These are phyloP conservation scores for Kwoniella newhampshirensis DNA, from an alignment of 768 basidiomycete species.

Conservation along the genomic window DNA sequence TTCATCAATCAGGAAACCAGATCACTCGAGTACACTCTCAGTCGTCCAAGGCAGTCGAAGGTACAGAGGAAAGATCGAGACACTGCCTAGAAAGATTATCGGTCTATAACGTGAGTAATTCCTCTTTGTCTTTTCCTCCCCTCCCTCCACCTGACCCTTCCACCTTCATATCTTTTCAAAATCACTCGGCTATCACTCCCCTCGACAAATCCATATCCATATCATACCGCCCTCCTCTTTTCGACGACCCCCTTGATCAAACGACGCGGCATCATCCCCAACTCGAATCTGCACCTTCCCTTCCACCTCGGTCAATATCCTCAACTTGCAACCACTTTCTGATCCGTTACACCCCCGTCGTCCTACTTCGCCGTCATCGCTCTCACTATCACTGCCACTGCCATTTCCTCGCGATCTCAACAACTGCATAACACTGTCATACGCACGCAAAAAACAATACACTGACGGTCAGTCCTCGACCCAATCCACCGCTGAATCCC, in stretches of 20 bases:
- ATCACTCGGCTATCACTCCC: neutral
- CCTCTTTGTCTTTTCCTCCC: slow-evolving; percentile 4
- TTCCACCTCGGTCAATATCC: slow-evolving; percentile 1
- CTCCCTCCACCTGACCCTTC: slow-evolving; percentile 26
- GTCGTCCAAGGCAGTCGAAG: no score
- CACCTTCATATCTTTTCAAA: slow-evolving; percentile 9
- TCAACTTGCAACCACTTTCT: slow-evolving; percentile 4
- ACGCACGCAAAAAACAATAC: neutral
- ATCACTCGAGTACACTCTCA: no score
- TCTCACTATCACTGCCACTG: neutral
- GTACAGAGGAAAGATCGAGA: no score
- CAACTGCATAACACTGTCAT: neutral
- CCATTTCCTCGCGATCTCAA: neutral
- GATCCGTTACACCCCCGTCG: neutral
- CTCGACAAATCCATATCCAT: neutral
- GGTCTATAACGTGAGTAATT: slow-evolving; percentile 12
- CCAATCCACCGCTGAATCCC: slow-evolving; percentile 1
- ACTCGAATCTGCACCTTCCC: neutral
- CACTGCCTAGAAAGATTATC: no score
- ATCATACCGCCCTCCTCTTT: neutral
- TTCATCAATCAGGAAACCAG: no score
- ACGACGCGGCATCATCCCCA: neutral
- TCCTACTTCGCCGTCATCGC: neutral
- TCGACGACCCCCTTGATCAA: neutral
- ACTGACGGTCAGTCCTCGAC: slow-evolving; percentile 12